Evolutionary conservation across 1,284 basidiomycete genomes (phyloP), one percentile per base, ranked within the genome.

Genomic region (Vanrija sp.): DNA sequence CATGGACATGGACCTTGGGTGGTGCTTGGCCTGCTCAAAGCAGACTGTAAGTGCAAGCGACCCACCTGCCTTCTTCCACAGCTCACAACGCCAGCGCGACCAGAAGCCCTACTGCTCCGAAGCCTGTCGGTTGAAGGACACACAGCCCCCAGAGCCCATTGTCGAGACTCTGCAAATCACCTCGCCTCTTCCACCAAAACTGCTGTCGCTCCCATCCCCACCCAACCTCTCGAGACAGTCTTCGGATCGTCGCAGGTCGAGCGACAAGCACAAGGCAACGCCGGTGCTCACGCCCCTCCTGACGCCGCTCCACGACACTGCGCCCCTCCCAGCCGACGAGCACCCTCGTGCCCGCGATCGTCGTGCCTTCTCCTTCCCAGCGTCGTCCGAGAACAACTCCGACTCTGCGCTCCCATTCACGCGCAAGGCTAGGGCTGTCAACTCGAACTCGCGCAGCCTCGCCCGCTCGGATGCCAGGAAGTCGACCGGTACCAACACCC

Each of bases 361-460:
- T 18, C 64, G 72, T 24, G 71, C 72, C 0, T 73, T 69, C 60
- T 74, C 72, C 7, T 72, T 73, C 50, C 70, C 71, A 3, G 64
- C 66, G 5, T 49, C 61, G 0, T 31, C 31, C 8, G 31, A 31
- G 31, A 31, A 31, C 31, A 62, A 67, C 9, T 44, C 57, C 6
- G 46, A 49, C 23, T 45, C 53, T 0, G 41, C 47, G 3, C 47
- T 61, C 15, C 50, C 59, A n/a, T 73, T 71, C 53, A 53, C 48
- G 15, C 59, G 72, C 35, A 67, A 67, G 53, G 46, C 66, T 19
- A 67, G 61, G 53, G 27, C 50, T 1, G 51, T 61, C 45, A 57
- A 57, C 41, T 39, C 47, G 22, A 48, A 41, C 6, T 41, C 55
- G 6, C 51, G 51, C 20, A 51, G 27, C 42, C 6, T 54, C 51